These are phyloP conservation scores for Geotrichum citri-aurantii DNA, from an alignment of 1,139 yeast species.

Conservation along the genomic window DNA sequence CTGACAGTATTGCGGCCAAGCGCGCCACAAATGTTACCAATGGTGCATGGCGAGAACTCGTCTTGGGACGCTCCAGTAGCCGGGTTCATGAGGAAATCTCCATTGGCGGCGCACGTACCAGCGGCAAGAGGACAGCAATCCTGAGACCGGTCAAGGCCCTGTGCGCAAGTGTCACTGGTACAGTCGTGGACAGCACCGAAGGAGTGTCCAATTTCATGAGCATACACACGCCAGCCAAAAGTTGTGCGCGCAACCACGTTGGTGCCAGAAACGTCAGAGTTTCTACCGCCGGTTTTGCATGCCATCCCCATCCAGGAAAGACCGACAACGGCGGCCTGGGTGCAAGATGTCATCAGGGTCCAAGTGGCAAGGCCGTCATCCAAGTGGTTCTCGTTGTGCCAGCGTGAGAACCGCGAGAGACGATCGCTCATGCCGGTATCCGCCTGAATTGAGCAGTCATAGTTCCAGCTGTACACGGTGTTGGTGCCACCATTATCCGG, in stretches of 20 bases:
- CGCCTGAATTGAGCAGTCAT: slow-evolving; percentile 26
- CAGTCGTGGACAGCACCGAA: slow-evolving; percentile 44
- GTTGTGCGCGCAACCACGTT: slow-evolving; percentile 36
- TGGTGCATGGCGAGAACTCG: slow-evolving; percentile 35
- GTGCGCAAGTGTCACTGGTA: slow-evolving; percentile 34
- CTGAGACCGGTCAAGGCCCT: slow-evolving; percentile 26
- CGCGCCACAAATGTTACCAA: slow-evolving; percentile 37
- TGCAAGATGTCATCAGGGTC: slow-evolving; percentile 37
- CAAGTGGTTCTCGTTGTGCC: slow-evolving; percentile 32
- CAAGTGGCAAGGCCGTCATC: slow-evolving; percentile 37
- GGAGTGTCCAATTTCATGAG: slow-evolving; percentile 40
- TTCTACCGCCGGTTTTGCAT: slow-evolving; percentile 26
- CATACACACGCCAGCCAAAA: slow-evolving; percentile 38
- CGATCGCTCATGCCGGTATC: slow-evolving; percentile 30
- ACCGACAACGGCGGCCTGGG: slow-evolving; percentile 36
- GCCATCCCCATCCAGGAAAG: slow-evolving; percentile 39
- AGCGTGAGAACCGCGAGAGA: slow-evolving; percentile 30
- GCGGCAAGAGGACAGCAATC: slow-evolving; percentile 37
- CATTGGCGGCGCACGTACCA: slow-evolving; percentile 33
- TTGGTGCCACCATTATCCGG: slow-evolving; percentile 3
- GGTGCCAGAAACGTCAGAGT: slow-evolving; percentile 32
- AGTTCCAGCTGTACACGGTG: slow-evolving; percentile 31
- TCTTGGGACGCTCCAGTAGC: slow-evolving; percentile 32
- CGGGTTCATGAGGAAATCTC: slow-evolving; percentile 39
- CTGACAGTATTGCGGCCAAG: slow-evolving; percentile 33